Conservation (phyloP, 257 asterid genomes). For the Fraxinus cuspidata region DNA sequence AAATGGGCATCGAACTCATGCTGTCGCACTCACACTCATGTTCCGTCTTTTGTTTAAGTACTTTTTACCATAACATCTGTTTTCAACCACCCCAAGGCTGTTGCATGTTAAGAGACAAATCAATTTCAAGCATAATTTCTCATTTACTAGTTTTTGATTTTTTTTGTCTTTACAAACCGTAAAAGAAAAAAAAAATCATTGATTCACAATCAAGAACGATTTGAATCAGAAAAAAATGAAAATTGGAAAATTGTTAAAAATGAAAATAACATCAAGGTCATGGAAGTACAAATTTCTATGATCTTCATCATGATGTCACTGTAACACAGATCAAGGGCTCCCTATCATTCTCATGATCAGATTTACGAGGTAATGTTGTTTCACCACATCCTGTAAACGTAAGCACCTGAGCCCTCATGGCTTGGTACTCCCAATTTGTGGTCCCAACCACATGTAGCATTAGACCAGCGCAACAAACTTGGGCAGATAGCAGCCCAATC, state of each 20-base stretch:
- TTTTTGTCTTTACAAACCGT: neutral
- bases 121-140: neutral
- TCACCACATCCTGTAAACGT: slow-evolving; percentile 59
- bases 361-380: slow-evolving; percentile 27
- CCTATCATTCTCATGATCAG: neutral
- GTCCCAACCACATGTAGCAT: slow-evolving; percentile 79
- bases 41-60: too few relatives aligned
- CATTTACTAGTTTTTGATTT: neutral
- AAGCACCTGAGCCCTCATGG: slow-evolving; percentile 68
- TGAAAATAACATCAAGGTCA: neutral
- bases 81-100: neutral
- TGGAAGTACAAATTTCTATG: neutral
- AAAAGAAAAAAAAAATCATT: slow-evolving; percentile 9
- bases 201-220: slow-evolving; percentile 28
- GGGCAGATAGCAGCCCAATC: slow-evolving; percentile 78
- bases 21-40: too few relatives aligned
- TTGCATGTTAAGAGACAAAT: neutral
- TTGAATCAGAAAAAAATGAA: slow-evolving; percentile 25
- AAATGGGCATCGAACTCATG: too few relatives aligned
- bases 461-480: slow-evolving; percentile 74
- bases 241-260: neutral
- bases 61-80: too few relatives aligned
- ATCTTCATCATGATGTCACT: slow-evolving; percentile 46
- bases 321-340: slow-evolving; percentile 55
- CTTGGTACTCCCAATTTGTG: slow-evolving; percentile 72